Percentiles rank a stretch among this genome's conserved stretches.
phyloP scores from a whole-genome alignment of 2,329 filamentous ascomycete species.

The Coleophoma eucalyptorum region DNA sequence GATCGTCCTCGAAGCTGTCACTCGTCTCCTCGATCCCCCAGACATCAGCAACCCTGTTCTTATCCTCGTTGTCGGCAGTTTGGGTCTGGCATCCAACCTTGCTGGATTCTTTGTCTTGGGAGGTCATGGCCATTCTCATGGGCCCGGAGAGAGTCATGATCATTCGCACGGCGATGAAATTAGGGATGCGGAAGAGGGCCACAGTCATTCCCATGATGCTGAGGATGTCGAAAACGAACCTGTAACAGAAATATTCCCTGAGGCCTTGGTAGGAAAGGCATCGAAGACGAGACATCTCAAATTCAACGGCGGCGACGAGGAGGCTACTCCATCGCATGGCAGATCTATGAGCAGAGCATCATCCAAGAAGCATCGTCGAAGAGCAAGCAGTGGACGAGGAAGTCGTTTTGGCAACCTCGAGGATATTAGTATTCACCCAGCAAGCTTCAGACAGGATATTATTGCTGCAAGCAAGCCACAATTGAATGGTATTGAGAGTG shows the following conservation, averaged over 20 bases:
- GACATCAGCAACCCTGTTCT: slow-evolving; percentile 81
- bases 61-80: slow-evolving; percentile 83
- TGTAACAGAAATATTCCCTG: slow-evolving; percentile 26
- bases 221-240: slow-evolving; percentile 24
- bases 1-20: slow-evolving; percentile 92
- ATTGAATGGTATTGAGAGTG: slow-evolving; percentile 53
- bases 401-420: slow-evolving; percentile 62
- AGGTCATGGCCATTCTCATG: slow-evolving; percentile 84
- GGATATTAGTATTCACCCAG: slow-evolving; percentile 79
- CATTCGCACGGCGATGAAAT: slow-evolving; percentile 26
- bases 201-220: slow-evolving; percentile 23
- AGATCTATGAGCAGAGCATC: slow-evolving; percentile 15
- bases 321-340: slow-evolving; percentile 9
- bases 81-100: slow-evolving; percentile 84
- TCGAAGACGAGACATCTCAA: slow-evolving; percentile 20
- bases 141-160: slow-evolving; percentile 47
- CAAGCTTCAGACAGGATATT: slow-evolving; percentile 87
- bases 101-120: slow-evolving; percentile 88
- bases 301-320: slow-evolving; percentile 22
- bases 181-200: slow-evolving; percentile 24
- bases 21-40: slow-evolving; percentile 87
- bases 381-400: slow-evolving; percentile 32
- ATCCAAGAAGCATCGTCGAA: slow-evolving; percentile 20
- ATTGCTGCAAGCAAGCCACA: slow-evolving; percentile 74
- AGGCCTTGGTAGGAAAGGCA: slow-evolving; percentile 53